Evolutionary conservation across 495 filamentous ascomycete species (phyloP).

Genomic region (Annulohypoxylon stygium): DNA sequence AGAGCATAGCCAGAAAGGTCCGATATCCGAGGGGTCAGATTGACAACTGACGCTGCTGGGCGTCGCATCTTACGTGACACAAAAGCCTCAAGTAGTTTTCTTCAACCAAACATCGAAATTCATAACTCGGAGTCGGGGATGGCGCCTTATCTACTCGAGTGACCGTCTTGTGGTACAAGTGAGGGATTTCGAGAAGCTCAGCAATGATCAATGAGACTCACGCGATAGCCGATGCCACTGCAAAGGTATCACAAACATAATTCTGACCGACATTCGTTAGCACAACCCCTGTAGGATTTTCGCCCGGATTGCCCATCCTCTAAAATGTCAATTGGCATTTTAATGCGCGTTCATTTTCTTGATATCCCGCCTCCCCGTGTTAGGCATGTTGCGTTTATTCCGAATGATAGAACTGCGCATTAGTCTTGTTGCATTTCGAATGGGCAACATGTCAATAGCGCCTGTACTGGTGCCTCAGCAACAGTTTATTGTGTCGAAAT

Average conservation of each 20-base stretch:
- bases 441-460: neutral
- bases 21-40: neutral
- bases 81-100: neutral
- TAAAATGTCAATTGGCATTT: neutral
- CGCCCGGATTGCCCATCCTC: neutral
- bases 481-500: neutral
- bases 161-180: neutral
- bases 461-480: neutral
- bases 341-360: neutral
- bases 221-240: constrained; percentile 1
- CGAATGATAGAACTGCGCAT: neutral
- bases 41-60: neutral
- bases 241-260: neutral
- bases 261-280: neutral
- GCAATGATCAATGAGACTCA: neutral
- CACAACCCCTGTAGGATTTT: constrained; percentile 1
- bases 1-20: neutral
- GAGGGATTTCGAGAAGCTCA: neutral
- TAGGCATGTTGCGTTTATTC: neutral
- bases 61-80: neutral
- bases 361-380: neutral
- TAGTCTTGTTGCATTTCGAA: neutral
- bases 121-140: neutral
- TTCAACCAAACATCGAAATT: neutral
- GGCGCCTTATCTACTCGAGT: constrained; percentile 3